Conservation (phyloP, 148 eudicot species). For the Fagopyrum homotropicum region DNA sequence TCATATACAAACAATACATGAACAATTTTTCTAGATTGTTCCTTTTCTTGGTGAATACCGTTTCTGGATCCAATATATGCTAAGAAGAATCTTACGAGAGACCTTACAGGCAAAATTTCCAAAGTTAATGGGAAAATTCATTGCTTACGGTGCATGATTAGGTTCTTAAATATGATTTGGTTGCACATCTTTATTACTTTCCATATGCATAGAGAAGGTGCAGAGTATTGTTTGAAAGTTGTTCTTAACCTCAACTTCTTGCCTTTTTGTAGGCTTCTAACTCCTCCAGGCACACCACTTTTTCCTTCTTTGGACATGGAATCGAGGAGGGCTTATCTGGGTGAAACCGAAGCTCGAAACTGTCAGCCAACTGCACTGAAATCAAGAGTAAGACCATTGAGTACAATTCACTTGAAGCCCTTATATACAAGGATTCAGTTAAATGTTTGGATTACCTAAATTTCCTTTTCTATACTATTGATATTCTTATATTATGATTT, state of each 20-base stretch:
- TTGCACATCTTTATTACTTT: neutral
- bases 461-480: neutral
- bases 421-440: neutral
- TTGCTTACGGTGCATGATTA: neutral
- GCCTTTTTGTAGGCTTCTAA: constrained; percentile 23
- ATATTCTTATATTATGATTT: neutral
- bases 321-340: constrained; percentile 27
- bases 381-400: constrained; percentile 30
- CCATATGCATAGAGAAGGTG: neutral
- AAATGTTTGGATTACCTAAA: neutral
- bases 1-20: neutral
- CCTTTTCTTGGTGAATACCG: neutral
- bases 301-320: constrained; percentile 56
- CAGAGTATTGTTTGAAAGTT: neutral
- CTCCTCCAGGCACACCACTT: constrained; percentile 59
- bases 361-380: constrained; percentile 34
- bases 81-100: neutral
- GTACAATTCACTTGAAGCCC: neutral
- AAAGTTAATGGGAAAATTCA: neutral
- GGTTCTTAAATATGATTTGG: neutral
- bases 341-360: constrained; percentile 34
- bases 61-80: neutral
- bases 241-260: neutral
- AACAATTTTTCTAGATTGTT: neutral
- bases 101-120: neutral